These are phyloP conservation scores for Daldinia vernicosa DNA, from an alignment of 495 filamentous ascomycete genomes.

Conservation along the genomic window DNA sequence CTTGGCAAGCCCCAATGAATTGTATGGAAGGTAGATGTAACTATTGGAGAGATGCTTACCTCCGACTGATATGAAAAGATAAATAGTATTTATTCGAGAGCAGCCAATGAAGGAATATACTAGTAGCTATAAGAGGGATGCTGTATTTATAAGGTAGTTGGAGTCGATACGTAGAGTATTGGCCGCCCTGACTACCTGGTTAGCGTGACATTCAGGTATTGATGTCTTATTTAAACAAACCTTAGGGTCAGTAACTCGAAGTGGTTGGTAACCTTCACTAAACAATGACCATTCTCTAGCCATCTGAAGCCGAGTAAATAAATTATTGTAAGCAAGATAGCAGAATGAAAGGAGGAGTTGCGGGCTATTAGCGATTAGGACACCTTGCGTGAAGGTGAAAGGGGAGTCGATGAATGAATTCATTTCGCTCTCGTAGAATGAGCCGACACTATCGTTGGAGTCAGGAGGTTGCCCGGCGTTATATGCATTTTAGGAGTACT, in stretches of 20 bases:
- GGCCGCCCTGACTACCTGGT: slow-evolving; percentile 39
- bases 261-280: slow-evolving; percentile 44
- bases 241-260: slow-evolving; percentile 59
- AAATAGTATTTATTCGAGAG: slow-evolving; percentile 41
- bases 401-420: slow-evolving; percentile 26
- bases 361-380: slow-evolving; percentile 54
- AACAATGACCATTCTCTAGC: slow-evolving; percentile 38
- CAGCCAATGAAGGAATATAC: slow-evolving; percentile 36
- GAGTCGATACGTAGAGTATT: slow-evolving; percentile 53
- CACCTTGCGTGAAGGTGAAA: slow-evolving; percentile 19
- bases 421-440: slow-evolving; percentile 32
- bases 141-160: slow-evolving; percentile 44
- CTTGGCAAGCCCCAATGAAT: background rate
- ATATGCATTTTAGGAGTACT: background rate
- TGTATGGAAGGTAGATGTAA: background rate
- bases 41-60: slow-evolving; percentile 7
- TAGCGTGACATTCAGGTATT: background rate
- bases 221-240: background rate
- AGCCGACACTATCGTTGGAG: slow-evolving; percentile 11
- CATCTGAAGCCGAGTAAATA: slow-evolving; percentile 42
- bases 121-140: slow-evolving; percentile 30
- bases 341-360: slow-evolving; percentile 54
- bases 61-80: slow-evolving; percentile 29
- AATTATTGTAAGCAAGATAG: slow-evolving; percentile 49
- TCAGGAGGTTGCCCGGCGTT: background rate